Evolutionary conservation across 805 yeast species (phyloP).

Genomic region (Kodamaea jinghongensis): DNA sequence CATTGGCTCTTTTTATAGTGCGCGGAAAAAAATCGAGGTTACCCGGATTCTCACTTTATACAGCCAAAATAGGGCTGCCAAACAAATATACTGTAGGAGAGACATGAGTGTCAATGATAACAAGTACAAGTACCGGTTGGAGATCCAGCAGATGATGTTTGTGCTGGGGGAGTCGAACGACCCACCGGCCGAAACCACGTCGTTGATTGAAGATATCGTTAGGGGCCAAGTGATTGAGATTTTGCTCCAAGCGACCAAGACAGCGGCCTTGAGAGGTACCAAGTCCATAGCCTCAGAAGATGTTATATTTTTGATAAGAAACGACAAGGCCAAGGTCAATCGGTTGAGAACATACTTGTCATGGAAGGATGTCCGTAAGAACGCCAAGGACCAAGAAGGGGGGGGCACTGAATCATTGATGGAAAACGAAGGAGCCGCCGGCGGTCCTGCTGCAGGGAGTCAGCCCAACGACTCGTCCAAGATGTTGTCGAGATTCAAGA

Average conservation of each 20-base stretch:
- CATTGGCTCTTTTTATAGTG: neutral
- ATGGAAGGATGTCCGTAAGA: conserved; percentile 95
- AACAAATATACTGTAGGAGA: conserved; percentile 1
- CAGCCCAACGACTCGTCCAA: conserved; percentile 37
- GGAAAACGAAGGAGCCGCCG: conserved; percentile 47
- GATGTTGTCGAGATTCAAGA: conserved; percentile 54
- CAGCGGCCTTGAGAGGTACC: conserved; percentile 78
- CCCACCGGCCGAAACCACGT: conserved; percentile 87
- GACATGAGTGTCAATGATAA: conserved; percentile 16
- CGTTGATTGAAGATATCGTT: conserved; percentile 93
- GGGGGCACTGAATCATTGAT: conserved; percentile 50
- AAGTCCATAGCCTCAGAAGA: conserved; percentile 89
- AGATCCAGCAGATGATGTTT: conserved; percentile 98
- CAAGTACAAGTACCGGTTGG: conserved; percentile 78
- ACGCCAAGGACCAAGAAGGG: conserved; percentile 57
- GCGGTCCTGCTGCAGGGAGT: conserved; percentile 33
- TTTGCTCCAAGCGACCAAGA: conserved; percentile 67
- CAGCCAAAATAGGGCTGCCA: neutral
- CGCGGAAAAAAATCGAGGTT: neutral
- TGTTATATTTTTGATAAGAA: conserved; percentile 86
- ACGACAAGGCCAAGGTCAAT: conserved; percentile 91
- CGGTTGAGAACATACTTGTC: conserved; percentile 85
- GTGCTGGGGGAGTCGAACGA: conserved; percentile 94
- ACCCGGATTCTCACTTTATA: conserved; percentile 6
- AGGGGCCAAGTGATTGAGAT: conserved; percentile 92